These are phyloP conservation scores for Verticillium nonalfalfae DNA, from an alignment of 2,329 filamentous ascomycete genomes.

Conservation along the genomic window DNA sequence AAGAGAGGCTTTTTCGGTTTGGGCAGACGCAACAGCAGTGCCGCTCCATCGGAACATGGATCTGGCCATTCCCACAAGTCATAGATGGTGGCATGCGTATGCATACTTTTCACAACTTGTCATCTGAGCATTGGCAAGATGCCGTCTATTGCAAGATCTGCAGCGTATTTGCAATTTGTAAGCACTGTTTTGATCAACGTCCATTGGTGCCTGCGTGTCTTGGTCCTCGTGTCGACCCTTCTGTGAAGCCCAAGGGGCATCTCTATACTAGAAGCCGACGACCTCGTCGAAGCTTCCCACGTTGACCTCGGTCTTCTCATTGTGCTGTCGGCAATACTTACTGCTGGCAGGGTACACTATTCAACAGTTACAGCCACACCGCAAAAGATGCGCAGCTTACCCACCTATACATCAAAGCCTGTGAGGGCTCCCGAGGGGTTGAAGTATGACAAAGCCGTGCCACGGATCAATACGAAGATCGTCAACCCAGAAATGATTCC, in stretches of 20 bases:
- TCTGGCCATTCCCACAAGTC: not conserved
- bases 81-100: too few relatives aligned
- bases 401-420: constrained; percentile 16
- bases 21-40: not conserved
- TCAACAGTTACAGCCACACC: not conserved
- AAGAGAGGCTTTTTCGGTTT: not conserved
- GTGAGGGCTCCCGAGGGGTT: constrained; percentile 30
- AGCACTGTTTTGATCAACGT: too few relatives aligned
- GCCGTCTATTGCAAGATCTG: too few relatives aligned
- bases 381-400: not conserved
- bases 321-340: not conserved
- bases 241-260: too few relatives aligned
- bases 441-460: constrained; percentile 30
- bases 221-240: too few relatives aligned
- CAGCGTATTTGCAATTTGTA: too few relatives aligned
- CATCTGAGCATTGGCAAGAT: too few relatives aligned
- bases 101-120: too few relatives aligned
- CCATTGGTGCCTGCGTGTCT: too few relatives aligned
- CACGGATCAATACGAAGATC: constrained; percentile 34
- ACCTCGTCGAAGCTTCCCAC: not conserved
- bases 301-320: not conserved
- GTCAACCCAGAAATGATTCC: constrained; percentile 35
- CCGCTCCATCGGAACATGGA: not conserved
- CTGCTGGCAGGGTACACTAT: not conserved
- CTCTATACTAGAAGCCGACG: not conserved